Percentiles rank a stretch among this genome's conserved stretches.
These are phyloP conservation scores for Chrysosporium queenslandicum DNA, from an alignment of 2,329 filamentous ascomycete genomes.

Conservation along the genomic window DNA sequence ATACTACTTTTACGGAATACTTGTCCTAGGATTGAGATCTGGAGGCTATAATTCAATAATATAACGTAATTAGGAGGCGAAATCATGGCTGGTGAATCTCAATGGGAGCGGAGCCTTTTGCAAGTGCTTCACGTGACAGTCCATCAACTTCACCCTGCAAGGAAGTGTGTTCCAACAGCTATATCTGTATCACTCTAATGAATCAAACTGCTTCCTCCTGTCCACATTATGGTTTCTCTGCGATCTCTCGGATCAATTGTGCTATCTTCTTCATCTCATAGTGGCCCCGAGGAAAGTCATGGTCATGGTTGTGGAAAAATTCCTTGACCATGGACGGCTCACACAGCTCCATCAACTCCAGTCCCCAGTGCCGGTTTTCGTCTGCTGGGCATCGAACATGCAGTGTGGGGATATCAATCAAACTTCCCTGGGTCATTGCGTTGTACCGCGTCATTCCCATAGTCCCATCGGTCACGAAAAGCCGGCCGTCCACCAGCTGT, in stretches of 20 bases:
- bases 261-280: slow-evolving; percentile 17
- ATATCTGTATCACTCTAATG: too few species aligned
- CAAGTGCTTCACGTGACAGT: not conserved
- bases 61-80: too few species aligned
- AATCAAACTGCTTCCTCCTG: too few species aligned
- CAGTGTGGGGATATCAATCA: slow-evolving; percentile 18
- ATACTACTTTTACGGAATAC: too few species aligned
- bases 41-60: too few species aligned
- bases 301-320: slow-evolving; percentile 16
- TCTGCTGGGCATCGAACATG: slow-evolving; percentile 15
- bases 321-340: slow-evolving; percentile 14
- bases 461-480: slow-evolving; percentile 14
- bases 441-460: slow-evolving; percentile 13
- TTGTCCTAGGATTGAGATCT: too few species aligned
- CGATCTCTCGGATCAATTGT: slow-evolving; percentile 15
- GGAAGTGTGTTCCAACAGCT: not conserved
- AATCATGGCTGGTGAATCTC: too few species aligned
- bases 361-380: slow-evolving; percentile 13
- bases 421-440: slow-evolving; percentile 8
- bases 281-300: slow-evolving; percentile 19
- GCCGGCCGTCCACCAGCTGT: slow-evolving; percentile 12
- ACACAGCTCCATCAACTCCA: slow-evolving; percentile 15
- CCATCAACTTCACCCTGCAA: not conserved
- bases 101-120: not conserved
- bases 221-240: slow-evolving; percentile 12